These are phyloP conservation scores for Phyllosticta citribraziliensis DNA, from an alignment of 2,329 filamentous ascomycete genomes.

Conservation along the genomic window DNA sequence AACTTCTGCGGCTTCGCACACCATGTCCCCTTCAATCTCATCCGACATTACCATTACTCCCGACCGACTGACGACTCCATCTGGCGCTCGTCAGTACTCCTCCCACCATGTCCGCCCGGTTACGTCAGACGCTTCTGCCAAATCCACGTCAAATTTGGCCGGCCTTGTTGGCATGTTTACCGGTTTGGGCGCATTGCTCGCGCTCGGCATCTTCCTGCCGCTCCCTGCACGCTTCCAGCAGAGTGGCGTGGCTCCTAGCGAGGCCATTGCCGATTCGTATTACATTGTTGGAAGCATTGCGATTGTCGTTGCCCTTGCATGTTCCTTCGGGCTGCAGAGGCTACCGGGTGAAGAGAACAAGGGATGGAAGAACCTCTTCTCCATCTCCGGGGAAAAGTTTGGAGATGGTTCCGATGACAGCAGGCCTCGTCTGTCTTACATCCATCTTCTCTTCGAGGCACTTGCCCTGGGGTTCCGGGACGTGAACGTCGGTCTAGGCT, in stretches of 20 bases:
- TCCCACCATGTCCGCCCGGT: constrained; percentile 22
- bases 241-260: constrained; percentile 59
- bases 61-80: constrained; percentile 33
- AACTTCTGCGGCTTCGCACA: constrained; percentile 40
- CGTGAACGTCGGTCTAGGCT: constrained; percentile 72
- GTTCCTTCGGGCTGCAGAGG: constrained; percentile 64
- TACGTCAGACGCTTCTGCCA: constrained; percentile 38
- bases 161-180: constrained; percentile 89
- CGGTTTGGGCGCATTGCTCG: constrained; percentile 80
- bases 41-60: constrained; percentile 70
- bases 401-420: background rate
- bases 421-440: constrained; percentile 46
- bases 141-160: constrained; percentile 57
- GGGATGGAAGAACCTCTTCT: constrained; percentile 45
- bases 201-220: constrained; percentile 72
- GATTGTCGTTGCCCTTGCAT: constrained; percentile 61
- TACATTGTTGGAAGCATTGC: constrained; percentile 73
- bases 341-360: constrained; percentile 68
- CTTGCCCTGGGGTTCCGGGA: constrained; percentile 59
- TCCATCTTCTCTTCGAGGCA: constrained; percentile 31
- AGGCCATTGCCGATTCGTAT: constrained; percentile 75
- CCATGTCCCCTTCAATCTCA: constrained; percentile 56
- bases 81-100: background rate
- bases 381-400: constrained; percentile 12
- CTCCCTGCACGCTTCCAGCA: constrained; percentile 72